These are phyloP conservation scores for Blastobotrys apis DNA, from an alignment of 1,139 yeast species.

Conservation along the genomic window DNA sequence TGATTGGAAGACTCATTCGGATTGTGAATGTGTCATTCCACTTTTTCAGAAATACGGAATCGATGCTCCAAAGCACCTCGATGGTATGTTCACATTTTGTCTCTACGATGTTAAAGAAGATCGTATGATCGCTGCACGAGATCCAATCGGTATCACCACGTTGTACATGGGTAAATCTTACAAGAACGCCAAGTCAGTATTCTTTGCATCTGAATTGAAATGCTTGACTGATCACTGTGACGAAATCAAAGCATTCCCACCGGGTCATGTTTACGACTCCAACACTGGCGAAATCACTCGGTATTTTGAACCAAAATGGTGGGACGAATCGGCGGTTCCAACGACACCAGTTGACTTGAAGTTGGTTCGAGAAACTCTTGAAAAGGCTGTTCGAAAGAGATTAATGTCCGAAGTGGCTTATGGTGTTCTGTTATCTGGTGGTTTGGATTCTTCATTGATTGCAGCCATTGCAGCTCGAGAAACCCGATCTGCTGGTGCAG, in stretches of 20 bases:
- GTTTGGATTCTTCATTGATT: slow-evolving; percentile 91
- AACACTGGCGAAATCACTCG: slow-evolving; percentile 78
- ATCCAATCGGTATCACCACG: slow-evolving; percentile 96
- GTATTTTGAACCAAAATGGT: slow-evolving; percentile 91
- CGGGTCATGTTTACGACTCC: slow-evolving; percentile 96
- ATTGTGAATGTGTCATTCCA: slow-evolving; percentile 97
- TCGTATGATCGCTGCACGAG: slow-evolving; percentile 94
- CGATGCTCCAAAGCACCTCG: slow-evolving; percentile 88
- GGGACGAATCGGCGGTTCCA: slow-evolving; percentile 77
- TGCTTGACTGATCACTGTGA: slow-evolving; percentile 94
- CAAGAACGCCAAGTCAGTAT: slow-evolving; percentile 66
- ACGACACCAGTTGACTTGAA: slow-evolving; percentile 66
- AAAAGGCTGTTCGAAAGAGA: slow-evolving; percentile 95
- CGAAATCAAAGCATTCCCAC: slow-evolving; percentile 88
- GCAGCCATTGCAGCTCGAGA: slow-evolving; percentile 97
- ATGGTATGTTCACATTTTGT: slow-evolving; percentile 98
- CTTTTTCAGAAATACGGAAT: slow-evolving; percentile 77
- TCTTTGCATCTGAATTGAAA: slow-evolving; percentile 91
- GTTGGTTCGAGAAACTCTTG: slow-evolving; percentile 72
- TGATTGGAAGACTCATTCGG: slow-evolving; percentile 78
- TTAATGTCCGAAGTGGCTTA: slow-evolving; percentile 98
- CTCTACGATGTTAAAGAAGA: slow-evolving; percentile 79
- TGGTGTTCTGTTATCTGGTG: slow-evolving; percentile 95
- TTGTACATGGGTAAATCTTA: slow-evolving; percentile 88
- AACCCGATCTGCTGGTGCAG: slow-evolving; percentile 70